A percentile compares a stretch with the other conserved stretches of the same genome.
Evolutionary conservation across 2,329 filamentous ascomycete genomes (phyloP).

Genomic region (Aspergillus viridinutans): DNA sequence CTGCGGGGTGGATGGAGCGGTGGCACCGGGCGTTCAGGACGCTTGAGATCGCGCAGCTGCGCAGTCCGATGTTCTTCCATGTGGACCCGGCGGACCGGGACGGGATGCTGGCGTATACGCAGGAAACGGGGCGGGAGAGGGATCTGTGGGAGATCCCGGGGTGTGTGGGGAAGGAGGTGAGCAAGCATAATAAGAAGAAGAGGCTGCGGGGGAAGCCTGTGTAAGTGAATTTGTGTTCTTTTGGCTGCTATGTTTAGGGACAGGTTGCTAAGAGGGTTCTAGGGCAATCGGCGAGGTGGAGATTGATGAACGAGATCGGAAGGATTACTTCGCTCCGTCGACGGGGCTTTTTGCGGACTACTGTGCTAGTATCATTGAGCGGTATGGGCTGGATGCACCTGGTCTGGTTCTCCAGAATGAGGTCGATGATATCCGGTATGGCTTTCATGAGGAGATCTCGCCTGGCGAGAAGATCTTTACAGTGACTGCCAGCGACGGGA

Average conservation of each 20-base stretch:
- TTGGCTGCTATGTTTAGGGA: slow-evolving; percentile 6
- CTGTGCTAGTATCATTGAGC: slow-evolving; percentile 53
- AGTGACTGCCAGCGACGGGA: slow-evolving; percentile 52
- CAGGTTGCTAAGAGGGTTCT: slow-evolving; percentile 7
- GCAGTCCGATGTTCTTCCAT: slow-evolving; percentile 81
- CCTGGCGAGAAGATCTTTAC: slow-evolving; percentile 58
- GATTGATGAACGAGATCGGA: slow-evolving; percentile 63
- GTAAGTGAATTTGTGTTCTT: slow-evolving; percentile 10
- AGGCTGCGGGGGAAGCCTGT: slow-evolving; percentile 43
- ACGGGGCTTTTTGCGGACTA: slow-evolving; percentile 59
- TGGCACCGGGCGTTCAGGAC: slow-evolving; percentile 68
- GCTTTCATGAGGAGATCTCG: slow-evolving; percentile 42
- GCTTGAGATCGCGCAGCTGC: slow-evolving; percentile 66
- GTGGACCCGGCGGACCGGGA: slow-evolving; percentile 72
- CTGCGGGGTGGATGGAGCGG: slow-evolving; percentile 61
- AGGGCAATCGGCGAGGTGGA: slow-evolving; percentile 37
- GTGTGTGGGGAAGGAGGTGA: slow-evolving; percentile 74
- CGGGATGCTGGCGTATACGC: slow-evolving; percentile 65
- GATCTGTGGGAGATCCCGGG: slow-evolving; percentile 68
- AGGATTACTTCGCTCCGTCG: slow-evolving; percentile 66
- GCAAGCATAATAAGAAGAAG: slow-evolving; percentile 72
- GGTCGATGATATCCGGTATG: slow-evolving; percentile 60
- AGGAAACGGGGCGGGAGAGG: slow-evolving; percentile 54
- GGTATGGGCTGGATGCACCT: slow-evolving; percentile 54
- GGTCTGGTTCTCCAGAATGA: slow-evolving; percentile 57